Percentiles rank a stretch among this genome's conserved stretches.
These are phyloP conservation scores for Pyricularia pennisetigena DNA, from an alignment of 2,329 filamentous ascomycete genomes.

Conservation along the genomic window DNA sequence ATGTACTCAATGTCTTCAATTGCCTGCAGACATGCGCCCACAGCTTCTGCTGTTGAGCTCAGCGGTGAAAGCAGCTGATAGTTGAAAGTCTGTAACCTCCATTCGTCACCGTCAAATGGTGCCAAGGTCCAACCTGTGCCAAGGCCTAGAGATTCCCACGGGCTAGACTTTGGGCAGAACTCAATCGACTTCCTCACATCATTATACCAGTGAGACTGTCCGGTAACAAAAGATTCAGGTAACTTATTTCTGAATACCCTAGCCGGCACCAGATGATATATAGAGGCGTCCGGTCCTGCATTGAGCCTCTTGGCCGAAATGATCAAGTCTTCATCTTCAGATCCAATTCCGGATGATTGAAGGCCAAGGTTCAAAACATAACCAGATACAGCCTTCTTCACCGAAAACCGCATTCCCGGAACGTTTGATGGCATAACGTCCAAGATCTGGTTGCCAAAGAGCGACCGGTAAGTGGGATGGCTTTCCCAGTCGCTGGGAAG, in stretches of 20 bases:
- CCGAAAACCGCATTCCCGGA: slow-evolving; percentile 29
- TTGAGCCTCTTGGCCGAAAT: slow-evolving; percentile 16
- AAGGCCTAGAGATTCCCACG: slow-evolving; percentile 15
- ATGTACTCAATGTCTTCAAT: slow-evolving; percentile 25
- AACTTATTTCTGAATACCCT: slow-evolving; percentile 25
- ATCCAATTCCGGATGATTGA: neutral
- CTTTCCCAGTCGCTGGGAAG: slow-evolving; percentile 33
- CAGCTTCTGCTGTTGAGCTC: slow-evolving; percentile 20
- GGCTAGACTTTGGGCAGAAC: slow-evolving; percentile 16
- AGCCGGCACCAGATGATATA: slow-evolving; percentile 23
- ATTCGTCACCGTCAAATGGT: slow-evolving; percentile 2
- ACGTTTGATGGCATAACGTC: slow-evolving; percentile 30
- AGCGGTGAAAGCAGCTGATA: slow-evolving; percentile 20
- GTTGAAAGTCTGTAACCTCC: slow-evolving; percentile 14
- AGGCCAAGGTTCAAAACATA: slow-evolving; percentile 26
- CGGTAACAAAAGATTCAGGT: slow-evolving; percentile 25
- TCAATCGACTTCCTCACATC: slow-evolving; percentile 16
- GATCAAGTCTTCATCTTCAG: slow-evolving; percentile 17
- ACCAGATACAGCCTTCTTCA: slow-evolving; percentile 18
- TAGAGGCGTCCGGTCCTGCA: neutral
- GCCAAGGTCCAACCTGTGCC: slow-evolving; percentile 15
- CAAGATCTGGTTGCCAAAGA: slow-evolving; percentile 32
- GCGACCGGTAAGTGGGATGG: slow-evolving; percentile 25
- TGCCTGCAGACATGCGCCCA: slow-evolving; percentile 22
- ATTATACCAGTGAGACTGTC: slow-evolving; percentile 38